Conservation (phyloP, 1,139 yeast genomes). For the Sugiyamaella grinbergsii region DNA sequence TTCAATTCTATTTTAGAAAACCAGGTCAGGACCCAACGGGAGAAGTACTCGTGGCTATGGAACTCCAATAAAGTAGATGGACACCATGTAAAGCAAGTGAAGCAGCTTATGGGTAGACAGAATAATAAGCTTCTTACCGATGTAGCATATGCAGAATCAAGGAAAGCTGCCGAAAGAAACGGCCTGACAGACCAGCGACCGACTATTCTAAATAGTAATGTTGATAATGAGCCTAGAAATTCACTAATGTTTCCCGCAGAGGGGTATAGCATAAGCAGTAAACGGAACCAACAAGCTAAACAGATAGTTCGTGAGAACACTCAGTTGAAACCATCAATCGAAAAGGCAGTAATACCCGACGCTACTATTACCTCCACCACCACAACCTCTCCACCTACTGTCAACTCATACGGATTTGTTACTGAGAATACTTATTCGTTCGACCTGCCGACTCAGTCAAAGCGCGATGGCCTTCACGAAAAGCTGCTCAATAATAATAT, state of each 20-base stretch:
- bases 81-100: conserved; percentile 11
- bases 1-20: conserved; percentile 35
- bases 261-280: conserved; percentile 2
- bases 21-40: conserved; percentile 30
- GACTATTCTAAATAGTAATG: conserved; percentile 24
- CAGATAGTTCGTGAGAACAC: conserved; percentile 30
- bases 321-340: conserved; percentile 11
- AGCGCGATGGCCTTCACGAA: conserved; percentile 26
- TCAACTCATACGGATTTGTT: conserved; percentile 28
- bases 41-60: conserved; percentile 36
- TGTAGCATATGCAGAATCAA: conserved; percentile 6
- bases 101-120: conserved; percentile 14
- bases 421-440: conserved; percentile 26
- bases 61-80: conserved; percentile 29
- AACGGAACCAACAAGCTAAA: conserved; percentile 6
- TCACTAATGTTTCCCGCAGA: conserved; percentile 30
- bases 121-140: conserved; percentile 13
- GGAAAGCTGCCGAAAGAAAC: conserved; percentile 5
- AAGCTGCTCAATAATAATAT: conserved; percentile 24
- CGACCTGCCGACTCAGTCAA: conserved; percentile 26
- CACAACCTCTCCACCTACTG: conserved; percentile 22
- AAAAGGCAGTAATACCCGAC: neutral
- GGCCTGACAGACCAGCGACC: conserved; percentile 27
- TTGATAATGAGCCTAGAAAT: conserved; percentile 27
- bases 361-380: neutral